phyloP scores from a whole-genome alignment of 257 asterid species.

The Rauvolfia tetraphylla region DNA sequence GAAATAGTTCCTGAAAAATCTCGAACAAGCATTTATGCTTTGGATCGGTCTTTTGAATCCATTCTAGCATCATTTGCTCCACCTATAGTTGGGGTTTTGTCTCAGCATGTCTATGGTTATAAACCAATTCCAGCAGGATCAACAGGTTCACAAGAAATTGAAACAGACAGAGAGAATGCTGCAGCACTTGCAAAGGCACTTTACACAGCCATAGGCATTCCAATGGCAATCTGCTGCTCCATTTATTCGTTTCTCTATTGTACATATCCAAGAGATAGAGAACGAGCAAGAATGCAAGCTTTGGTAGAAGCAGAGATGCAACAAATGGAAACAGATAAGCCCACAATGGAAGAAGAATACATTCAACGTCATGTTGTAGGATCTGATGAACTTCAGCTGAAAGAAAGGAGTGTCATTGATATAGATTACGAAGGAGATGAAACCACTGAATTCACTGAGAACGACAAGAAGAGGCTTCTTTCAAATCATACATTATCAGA shows the following conservation, averaged over 20 bases:
- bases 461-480: conserved; percentile 51
- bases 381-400: conserved; percentile 22
- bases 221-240: conserved; percentile 59
- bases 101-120: conserved; percentile 66
- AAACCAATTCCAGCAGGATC: conserved; percentile 53
- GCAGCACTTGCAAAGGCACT: conserved; percentile 87
- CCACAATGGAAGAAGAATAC: conserved; percentile 27
- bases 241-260: conserved; percentile 73
- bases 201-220: conserved; percentile 82
- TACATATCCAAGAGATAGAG: conserved; percentile 77
- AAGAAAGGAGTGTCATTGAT: conserved; percentile 37
- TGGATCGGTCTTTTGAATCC: conserved; percentile 80
- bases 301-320: conserved; percentile 55
- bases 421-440: conserved; percentile 35
- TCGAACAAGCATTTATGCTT: conserved; percentile 74
- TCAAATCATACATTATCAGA: conserved; percentile 30
- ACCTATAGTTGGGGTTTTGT: conserved; percentile 67
- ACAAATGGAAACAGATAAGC: conserved; percentile 34
- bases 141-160: conserved; percentile 30
- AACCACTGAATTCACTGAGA: conserved; percentile 35
- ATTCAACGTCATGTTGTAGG: conserved; percentile 24
- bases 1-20: conserved; percentile 79
- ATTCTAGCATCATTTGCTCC: conserved; percentile 86
- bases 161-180: conserved; percentile 71
- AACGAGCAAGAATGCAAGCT: conserved; percentile 72